Conservation (phyloP, 208 protist species). For the Trypanosoma lewisi region DNA sequence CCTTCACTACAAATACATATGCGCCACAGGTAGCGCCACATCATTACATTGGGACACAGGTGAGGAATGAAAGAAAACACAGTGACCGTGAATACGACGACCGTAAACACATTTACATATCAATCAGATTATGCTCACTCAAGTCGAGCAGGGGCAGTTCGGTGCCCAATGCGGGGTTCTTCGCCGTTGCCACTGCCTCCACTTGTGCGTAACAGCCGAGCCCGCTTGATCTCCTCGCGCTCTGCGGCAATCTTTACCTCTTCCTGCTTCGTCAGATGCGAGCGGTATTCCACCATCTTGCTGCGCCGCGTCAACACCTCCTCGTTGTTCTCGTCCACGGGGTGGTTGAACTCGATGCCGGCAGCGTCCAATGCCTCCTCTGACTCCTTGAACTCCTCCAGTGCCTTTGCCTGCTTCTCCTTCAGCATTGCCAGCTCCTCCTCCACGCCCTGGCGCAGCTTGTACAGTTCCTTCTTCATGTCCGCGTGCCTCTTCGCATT, state of each 20-base stretch:
- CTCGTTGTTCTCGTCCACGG: constrained; percentile 65
- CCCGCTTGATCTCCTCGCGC: constrained; percentile 75
- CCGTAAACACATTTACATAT: not conserved
- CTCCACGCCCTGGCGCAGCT: constrained; percentile 41
- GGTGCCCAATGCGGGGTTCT: constrained; percentile 21
- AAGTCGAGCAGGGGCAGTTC: constrained; percentile 23
- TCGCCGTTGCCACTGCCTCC: constrained; percentile 5
- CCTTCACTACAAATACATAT: too few relatives aligned
- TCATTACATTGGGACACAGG: too few relatives aligned
- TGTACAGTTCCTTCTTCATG: constrained; percentile 70
- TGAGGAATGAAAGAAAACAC: constrained; percentile 2
- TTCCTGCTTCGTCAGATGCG: constrained; percentile 72
- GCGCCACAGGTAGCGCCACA: too few relatives aligned
- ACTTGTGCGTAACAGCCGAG: constrained; percentile 30
- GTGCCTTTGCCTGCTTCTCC: constrained; percentile 65
- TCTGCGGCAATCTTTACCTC: constrained; percentile 81
- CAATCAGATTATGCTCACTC: constrained; percentile 8
- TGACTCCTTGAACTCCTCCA: constrained; percentile 76
- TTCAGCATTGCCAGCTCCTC: constrained; percentile 80
- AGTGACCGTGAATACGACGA: not conserved
- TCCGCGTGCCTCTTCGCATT: constrained; percentile 75
- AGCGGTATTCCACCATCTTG: constrained; percentile 86
- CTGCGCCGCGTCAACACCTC: constrained; percentile 65
- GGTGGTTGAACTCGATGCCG: constrained; percentile 69
- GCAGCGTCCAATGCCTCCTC: constrained; percentile 70